Base-by-base conservation (phyloP, 2,329 filamentous ascomycete species). In the Exophiala viscosa region DNA sequence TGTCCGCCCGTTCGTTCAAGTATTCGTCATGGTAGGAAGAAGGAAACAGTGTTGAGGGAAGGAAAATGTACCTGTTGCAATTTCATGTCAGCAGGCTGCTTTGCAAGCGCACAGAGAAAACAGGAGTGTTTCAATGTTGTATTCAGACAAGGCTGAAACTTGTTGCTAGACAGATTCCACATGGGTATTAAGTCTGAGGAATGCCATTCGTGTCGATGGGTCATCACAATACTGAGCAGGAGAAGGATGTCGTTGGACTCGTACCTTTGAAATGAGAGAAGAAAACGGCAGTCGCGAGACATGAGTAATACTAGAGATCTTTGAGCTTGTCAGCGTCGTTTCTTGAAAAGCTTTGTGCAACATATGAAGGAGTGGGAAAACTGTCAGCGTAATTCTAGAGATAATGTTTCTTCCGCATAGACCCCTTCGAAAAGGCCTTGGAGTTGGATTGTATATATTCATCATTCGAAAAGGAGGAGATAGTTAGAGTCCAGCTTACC, bases 81-180 rank as follows among this genome's bases (percentile, higher is more conserved):
- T 49, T 51, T 57, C 50, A 38, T 35, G 42, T 57, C 41, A 57
- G 51, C 43, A 40, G 28, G 42, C 47, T 34, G 43, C 43, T 42
- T 17, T 13, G 11, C 38, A n/a, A 48, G 33, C 15, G 17, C 33
- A 50, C 41, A 10, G 33, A 42, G 48, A 18, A 41, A 41, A 35
- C 15, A 23, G 33, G 36, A 35, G 8, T 11, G 23, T 7, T 28
- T 28, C 23, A 23, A n/a, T 50, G 33, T 28, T 42, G 55, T 49
- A 56, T 71, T 84, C 81, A 84, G 80, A 84, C 81, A 84, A 84
- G 81, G 81, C 81, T 84, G 81, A 84, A 84, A 84, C 81, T 84
- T 81, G 69, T 74, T 28, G 69, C 68, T 64, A 70, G 76, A 82
- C 79, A 80, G 75, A 76, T 80, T 83, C 80, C 77, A 83, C 80